Conservation (phyloP, 352 stramenopile species). For the Globisporangium cederbergense region DNA sequence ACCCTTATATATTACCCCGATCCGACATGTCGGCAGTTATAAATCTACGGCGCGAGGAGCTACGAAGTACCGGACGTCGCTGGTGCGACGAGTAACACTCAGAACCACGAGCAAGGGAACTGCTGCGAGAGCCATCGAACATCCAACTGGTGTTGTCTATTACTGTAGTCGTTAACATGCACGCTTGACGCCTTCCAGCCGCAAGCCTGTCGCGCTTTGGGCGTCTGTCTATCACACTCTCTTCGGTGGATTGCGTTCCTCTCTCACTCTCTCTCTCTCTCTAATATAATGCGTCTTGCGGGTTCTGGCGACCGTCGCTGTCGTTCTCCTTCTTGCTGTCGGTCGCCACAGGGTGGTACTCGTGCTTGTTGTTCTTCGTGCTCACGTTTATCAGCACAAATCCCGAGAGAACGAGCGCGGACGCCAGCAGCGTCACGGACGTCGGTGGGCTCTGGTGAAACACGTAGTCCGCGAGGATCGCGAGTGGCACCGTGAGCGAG, state of each 20-base stretch:
- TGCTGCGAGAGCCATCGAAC: too few species aligned
- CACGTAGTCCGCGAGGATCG: slow-evolving; percentile 89
- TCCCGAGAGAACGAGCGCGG: slow-evolving; percentile 61
- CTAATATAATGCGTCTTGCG: slow-evolving; percentile 10
- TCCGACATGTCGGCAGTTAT: too few species aligned
- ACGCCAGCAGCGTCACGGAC: slow-evolving; percentile 53
- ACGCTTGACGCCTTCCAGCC: too few species aligned
- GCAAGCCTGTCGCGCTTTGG: too few species aligned
- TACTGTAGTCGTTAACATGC: too few species aligned
- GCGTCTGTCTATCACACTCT: too few species aligned
- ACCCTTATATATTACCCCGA: too few species aligned
- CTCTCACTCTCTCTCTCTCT: not conserved
- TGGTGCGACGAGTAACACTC: too few species aligned
- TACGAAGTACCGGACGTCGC: too few species aligned
- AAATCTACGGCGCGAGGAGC: too few species aligned
- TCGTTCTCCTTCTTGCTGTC: slow-evolving; percentile 20
- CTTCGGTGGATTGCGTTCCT: not conserved
- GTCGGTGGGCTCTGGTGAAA: slow-evolving; percentile 53
- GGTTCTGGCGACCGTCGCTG: slow-evolving; percentile 16
- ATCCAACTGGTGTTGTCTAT: too few species aligned
- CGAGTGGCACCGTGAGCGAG: slow-evolving; percentile 95
- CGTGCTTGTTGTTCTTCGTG: slow-evolving; percentile 59
- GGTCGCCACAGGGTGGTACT: slow-evolving; percentile 41
- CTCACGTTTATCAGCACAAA: slow-evolving; percentile 66
- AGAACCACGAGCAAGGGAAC: too few species aligned